These are phyloP conservation scores for Annulohypoxylon maeteangense DNA, from an alignment of 495 filamentous ascomycete genomes.

Conservation along the genomic window DNA sequence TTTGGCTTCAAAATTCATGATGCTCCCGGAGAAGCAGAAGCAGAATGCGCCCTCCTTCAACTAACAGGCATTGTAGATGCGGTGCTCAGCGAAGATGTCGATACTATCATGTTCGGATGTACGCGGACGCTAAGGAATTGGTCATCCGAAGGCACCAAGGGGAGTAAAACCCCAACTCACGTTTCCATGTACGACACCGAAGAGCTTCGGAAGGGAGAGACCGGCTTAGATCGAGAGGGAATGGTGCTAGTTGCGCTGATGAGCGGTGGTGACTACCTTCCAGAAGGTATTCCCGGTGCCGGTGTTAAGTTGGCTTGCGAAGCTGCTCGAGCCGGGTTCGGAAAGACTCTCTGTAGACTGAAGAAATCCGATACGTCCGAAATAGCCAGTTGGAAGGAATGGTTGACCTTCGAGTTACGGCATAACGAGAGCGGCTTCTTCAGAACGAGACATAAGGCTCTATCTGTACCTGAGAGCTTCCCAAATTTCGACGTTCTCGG, in stretches of 20 bases:
- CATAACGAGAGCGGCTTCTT: conserved; percentile 90
- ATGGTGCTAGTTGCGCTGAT: conserved; percentile 97
- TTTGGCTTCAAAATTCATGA: conserved; percentile 88
- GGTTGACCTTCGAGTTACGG: conserved; percentile 76
- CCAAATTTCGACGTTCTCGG: conserved; percentile 80
- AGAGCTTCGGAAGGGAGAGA: conserved; percentile 61
- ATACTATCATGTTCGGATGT: conserved; percentile 98
- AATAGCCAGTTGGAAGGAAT: conserved; percentile 76
- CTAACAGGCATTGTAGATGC: conserved; percentile 88
- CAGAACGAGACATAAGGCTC: conserved; percentile 72
- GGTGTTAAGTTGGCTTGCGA: conserved; percentile 89
- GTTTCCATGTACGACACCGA: conserved; percentile 77
- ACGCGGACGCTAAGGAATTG: conserved; percentile 82
- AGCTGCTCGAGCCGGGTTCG: conserved; percentile 90
- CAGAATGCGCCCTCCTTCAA: conserved; percentile 92
- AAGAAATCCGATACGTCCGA: conserved; percentile 61
- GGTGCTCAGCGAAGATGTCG: conserved; percentile 96
- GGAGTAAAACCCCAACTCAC: conserved; percentile 80
- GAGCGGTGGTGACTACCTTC: conserved; percentile 94
- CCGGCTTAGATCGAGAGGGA: conserved; percentile 78
- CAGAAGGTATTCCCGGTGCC: conserved; percentile 87
- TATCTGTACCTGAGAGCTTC: conserved; percentile 83
- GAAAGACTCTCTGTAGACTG: conserved; percentile 74
- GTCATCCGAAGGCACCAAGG: conserved; percentile 73
- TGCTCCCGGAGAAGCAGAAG: conserved; percentile 96